A percentile compares a stretch with the other conserved stretches of the same genome.
Conservation (phyloP, 257 asterid species). For the Solanum gracilifrons region DNA sequence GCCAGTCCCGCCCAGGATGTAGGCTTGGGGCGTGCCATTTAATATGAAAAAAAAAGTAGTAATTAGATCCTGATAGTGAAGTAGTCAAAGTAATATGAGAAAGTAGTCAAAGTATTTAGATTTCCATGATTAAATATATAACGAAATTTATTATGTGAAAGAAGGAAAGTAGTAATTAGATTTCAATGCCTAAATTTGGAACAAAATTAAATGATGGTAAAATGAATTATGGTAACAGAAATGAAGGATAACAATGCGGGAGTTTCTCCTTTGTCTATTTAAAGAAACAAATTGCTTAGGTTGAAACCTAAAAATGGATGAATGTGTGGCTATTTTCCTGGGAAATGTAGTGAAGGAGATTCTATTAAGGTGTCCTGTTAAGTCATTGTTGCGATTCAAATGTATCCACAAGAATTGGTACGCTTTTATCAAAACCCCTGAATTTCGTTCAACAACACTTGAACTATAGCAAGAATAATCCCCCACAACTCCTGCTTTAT, state of each 20-base stretch:
- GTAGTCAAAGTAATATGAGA: not conserved
- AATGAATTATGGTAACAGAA: no score
- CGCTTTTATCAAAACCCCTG: not conserved
- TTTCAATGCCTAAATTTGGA: not conserved
- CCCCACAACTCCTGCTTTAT: not conserved
- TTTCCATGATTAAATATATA: no score
- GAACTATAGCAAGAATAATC: not conserved
- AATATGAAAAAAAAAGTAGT: not conserved
- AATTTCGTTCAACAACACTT: not conserved
- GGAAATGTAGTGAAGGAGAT: not conserved
- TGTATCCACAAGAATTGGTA: not conserved
- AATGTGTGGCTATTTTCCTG: not conserved
- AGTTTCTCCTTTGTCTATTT: not conserved
- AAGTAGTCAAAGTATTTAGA: not conserved
- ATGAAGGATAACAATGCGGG: not conserved
- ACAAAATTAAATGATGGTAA: not conserved
- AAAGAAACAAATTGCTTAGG: not conserved
- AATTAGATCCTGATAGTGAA: not conserved
- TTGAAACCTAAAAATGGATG: not conserved
- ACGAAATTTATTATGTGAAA: no score
- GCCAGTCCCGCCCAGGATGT: no score
- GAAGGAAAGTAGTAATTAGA: not conserved
- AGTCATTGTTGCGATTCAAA: not conserved
- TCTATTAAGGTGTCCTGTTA: not conserved
- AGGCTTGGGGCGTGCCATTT: no score